phyloP scores from a whole-genome alignment of 352 stramenopile species.

The Phytophthora lateralis region DNA sequence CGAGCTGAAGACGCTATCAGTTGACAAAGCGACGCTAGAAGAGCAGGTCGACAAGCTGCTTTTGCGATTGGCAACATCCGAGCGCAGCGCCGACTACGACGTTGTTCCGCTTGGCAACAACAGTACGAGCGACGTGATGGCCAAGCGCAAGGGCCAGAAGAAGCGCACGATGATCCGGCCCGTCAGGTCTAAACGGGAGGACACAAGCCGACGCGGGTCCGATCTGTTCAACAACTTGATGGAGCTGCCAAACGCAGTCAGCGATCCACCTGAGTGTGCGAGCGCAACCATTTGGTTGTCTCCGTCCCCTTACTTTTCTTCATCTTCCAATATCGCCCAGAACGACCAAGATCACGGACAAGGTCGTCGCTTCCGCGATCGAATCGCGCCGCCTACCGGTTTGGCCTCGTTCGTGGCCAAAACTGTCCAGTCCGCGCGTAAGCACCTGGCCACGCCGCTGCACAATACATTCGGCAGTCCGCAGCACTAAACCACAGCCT shows the following conservation, averaged over 20 bases:
- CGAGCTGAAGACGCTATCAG: slow-evolving; percentile 56
- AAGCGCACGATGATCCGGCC: slow-evolving; percentile 46
- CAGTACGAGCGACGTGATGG: slow-evolving; percentile 29
- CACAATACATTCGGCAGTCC: slow-evolving; percentile 38
- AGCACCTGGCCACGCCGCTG: slow-evolving; percentile 42
- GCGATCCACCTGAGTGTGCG: slow-evolving; percentile 25
- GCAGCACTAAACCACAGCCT: slow-evolving; percentile 13
- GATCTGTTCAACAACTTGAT: slow-evolving; percentile 64
- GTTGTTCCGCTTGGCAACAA: slow-evolving; percentile 46
- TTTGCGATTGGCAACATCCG: slow-evolving; percentile 19
- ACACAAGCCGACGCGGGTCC: slow-evolving; percentile 26
- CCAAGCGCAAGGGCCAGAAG: slow-evolving; percentile 41
- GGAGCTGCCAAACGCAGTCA: slow-evolving; percentile 59
- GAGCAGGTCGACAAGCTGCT: slow-evolving; percentile 45
- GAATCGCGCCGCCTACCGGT: slow-evolving; percentile 26
- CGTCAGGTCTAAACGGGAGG: slow-evolving; percentile 28
- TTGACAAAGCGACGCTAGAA: slow-evolving; percentile 46
- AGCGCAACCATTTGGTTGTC: slow-evolving; percentile 29
- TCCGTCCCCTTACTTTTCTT: slow-evolving; percentile 21
- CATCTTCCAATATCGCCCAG: slow-evolving; percentile 6
- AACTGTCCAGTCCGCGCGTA: slow-evolving; percentile 62
- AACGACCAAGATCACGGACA: slow-evolving; percentile 15
- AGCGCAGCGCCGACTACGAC: slow-evolving; percentile 39
- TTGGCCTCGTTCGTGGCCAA: slow-evolving; percentile 59
- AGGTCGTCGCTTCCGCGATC: slow-evolving; percentile 21